Evolutionary conservation across 169 alveolate genomes (phyloP).

Genomic region (Plasmodium relictum): DNA sequence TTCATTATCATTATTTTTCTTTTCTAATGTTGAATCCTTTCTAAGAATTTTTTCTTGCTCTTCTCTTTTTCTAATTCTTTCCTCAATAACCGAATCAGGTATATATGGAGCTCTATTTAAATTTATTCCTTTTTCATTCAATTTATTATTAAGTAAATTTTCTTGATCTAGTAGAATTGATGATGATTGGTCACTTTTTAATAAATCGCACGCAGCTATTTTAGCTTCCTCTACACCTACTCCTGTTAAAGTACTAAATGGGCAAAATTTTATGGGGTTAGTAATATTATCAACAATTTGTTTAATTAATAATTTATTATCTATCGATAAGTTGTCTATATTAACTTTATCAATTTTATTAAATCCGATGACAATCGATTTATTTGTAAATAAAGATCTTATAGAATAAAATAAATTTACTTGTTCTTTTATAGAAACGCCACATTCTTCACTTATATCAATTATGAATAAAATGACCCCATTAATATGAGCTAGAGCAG

Average conservation of each 20-base stretch:
- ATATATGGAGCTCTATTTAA: conserved; percentile 89
- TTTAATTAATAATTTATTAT: conserved; percentile 88
- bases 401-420: conserved; percentile 94
- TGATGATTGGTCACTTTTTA: conserved; percentile 78
- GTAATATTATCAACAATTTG: conserved; percentile 45
- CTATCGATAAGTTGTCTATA: conserved; percentile 87
- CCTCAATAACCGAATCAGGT: conserved; percentile 90
- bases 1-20: not conserved
- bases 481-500: conserved; percentile 98
- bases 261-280: conserved; percentile 52
- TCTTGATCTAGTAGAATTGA: conserved; percentile 38
- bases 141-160: conserved; percentile 19
- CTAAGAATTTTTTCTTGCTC: conserved; percentile 42
- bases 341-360: conserved; percentile 95
- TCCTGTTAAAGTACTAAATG: conserved; percentile 87
- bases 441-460: conserved; percentile 98
- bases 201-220: conserved; percentile 90
- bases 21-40: not conserved
- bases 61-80: conserved; percentile 68
- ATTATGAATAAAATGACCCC: conserved; percentile 90
- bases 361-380: conserved; percentile 95
- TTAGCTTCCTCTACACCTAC: conserved; percentile 93
- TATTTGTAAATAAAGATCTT: conserved; percentile 95
- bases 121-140: conserved; percentile 37
- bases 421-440: conserved; percentile 95